Conservation (phyloP, 441 rosid species). For the Populus hybrid region DNA sequence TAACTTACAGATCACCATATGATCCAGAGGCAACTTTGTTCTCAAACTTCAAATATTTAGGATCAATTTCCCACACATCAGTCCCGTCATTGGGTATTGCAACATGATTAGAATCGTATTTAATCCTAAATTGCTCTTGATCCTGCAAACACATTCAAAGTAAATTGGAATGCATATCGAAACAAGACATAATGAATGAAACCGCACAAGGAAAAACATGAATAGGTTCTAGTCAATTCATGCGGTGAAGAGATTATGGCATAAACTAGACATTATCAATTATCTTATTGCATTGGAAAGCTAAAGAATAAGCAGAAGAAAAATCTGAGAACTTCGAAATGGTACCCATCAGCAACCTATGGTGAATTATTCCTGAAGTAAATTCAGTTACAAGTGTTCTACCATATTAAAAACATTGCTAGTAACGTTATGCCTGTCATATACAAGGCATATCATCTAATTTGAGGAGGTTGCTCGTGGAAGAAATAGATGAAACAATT, state of each 20-base stretch:
- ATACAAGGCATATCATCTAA: too few relatives aligned
- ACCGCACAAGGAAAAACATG: neutral
- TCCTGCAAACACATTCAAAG: constrained; percentile 27
- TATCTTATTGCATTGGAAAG: neutral
- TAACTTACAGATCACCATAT: constrained; percentile 83
- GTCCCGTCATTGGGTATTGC: constrained; percentile 90
- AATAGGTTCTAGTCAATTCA: neutral
- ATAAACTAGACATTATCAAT: too few relatives aligned
- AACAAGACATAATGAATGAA: neutral
- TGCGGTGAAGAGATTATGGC: neutral
- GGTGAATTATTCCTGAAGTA: neutral
- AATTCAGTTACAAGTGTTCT: neutral
- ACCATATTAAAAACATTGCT: neutral
- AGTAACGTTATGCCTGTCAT: neutral
- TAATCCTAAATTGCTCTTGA: constrained; percentile 29
- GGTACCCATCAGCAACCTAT: neutral
- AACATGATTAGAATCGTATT: constrained; percentile 49
- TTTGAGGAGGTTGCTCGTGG: neutral
- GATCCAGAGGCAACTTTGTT: constrained; percentile 87
- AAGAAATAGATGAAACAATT: neutral
- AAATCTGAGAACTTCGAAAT: neutral
- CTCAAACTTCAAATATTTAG: constrained; percentile 65
- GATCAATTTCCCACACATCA: constrained; percentile 96
- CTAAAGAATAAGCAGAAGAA: neutral
- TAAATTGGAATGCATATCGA: constrained; percentile 1